Evolutionary conservation across 345 rosid genomes (phyloP), one percentile per base, ranked within the genome.

Genomic region (Citrus reticulata): DNA sequence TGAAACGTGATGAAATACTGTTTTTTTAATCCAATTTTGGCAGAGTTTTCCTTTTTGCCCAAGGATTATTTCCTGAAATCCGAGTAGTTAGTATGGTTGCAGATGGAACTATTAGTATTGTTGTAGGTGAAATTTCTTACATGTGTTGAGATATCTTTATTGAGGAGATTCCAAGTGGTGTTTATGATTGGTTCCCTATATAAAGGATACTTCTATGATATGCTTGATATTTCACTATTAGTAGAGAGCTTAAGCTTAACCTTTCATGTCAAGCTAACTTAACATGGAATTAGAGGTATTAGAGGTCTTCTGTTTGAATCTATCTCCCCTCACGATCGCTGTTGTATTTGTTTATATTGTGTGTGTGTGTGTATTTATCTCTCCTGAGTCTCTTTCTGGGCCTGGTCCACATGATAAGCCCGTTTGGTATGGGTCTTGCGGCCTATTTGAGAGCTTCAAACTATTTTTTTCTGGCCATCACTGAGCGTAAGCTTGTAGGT

Each of bases 71-170:
- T 55, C 57, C 34, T 62, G 54, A 17, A 42, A 58, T 49, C 27
- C 39, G 20, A 70, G 63, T 79, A 76, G 4, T 73, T 35, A 49
- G 9, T 65, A 16, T 68, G 32, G 67, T 24, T 17, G 20, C 2
- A n/a, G 74, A 76, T 46, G 14, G 49, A 42, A 42, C 49, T 10
- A 42, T 73, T 24, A 49, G 9, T 64, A 16, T 68, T n/a, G 57
- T 19, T 22, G 24, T 1, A 24, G 70, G 73, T 65, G 24, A 14
- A 81, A 76, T 32, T 75, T 82, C 30, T 68, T 40, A 58, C 6
- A 24, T 55, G 55, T 39, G 17, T 34, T 27, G 58, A 71, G 66
- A 17, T 62, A 57, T 67, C 42, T 27, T 46, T 66, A 37, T 34
- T 7, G 35, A 9, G 22, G 22, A 37, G 60, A 79, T 22, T 57